Evolutionary conservation across 257 asterid species (phyloP).

Genomic region (Solanum habrochaites): DNA sequence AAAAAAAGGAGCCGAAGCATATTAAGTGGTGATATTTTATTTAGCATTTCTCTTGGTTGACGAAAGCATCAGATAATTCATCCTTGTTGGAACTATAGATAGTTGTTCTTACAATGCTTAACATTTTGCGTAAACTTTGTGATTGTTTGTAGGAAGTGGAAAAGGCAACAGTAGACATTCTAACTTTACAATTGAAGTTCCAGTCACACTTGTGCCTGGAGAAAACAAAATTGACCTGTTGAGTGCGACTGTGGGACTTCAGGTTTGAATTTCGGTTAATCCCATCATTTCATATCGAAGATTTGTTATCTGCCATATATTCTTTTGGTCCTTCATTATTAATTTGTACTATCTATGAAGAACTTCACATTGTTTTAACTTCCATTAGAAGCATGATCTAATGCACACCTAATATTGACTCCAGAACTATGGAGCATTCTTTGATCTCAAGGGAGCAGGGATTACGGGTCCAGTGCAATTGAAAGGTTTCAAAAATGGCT

Average conservation of each 20-base stretch:
- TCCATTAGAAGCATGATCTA: not conserved
- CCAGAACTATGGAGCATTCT: conserved; percentile 72
- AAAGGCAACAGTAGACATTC: conserved; percentile 35
- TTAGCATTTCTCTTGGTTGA: not conserved
- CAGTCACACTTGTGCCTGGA: conserved; percentile 45
- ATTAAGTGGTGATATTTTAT: not conserved
- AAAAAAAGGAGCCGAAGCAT: not conserved
- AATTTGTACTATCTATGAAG: not conserved
- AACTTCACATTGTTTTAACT: not conserved
- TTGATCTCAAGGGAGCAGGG: conserved; percentile 50
- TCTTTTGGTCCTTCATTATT: not conserved
- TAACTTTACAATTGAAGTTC: conserved; percentile 43
- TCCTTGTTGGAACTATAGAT: not conserved
- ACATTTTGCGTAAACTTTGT: not conserved
- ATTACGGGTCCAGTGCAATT: conserved; percentile 62
- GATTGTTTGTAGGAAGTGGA: conserved; percentile 42
- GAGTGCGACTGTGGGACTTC: conserved; percentile 76
- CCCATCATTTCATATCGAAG: not conserved
- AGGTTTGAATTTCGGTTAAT: conserved; percentile 25
- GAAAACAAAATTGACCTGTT: conserved; percentile 58
- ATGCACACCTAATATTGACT: not conserved
- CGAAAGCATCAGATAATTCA: not conserved
- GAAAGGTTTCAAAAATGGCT: conserved; percentile 34
- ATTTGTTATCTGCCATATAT: not conserved
- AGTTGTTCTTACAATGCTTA: not conserved